Base-by-base conservation (phyloP, 75 land plant species). In the Pinus taeda region DNA sequence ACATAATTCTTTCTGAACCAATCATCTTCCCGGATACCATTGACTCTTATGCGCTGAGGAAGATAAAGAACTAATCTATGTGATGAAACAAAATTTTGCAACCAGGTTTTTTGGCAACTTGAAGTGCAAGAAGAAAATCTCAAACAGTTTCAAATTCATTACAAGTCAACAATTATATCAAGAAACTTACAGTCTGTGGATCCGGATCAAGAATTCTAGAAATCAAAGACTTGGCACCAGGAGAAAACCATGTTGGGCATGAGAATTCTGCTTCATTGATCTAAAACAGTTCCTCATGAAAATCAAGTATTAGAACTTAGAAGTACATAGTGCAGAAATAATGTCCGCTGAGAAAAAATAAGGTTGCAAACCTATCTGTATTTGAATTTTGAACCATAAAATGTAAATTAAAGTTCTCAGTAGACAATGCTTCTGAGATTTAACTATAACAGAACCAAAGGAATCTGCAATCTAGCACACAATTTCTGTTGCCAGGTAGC, bases 201-300 rank as follows among this genome's bases (percentile, higher is more conserved):
- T 94, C 89, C 64, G 99, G 97, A 75, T 96, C 92, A 45, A 96
- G 81, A 60, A 96, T 94, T 77, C 81, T 88, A 59, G 75, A 78
- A 30, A 96, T 90, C 49, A 96, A 87, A 33, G 93, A 84, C 78
- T 86, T 96, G 67, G 99, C 99, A 74, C 93, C 92, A 57, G 81
- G 83, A 33, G 99, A 88, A 86, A 96, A 96, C 95, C 95, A 96
- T 56, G 95, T 71, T 66, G 99, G 99, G 71, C 88, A 96, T 13
- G 88, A 83, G 83, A 90, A 96, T 42, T 92, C 93, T 63, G 97
- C 98, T 72, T 66, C 89, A 39, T 90, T 95, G 61, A 96, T 91
- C 99, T 96, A 89, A 42, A 70, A 62, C 72, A 69, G 42, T 39
- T 67, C 11, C 13, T 69, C 21, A 42, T 37, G 36, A 42, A 24